A percentile compares a stretch with the other conserved stretches of the same genome.
phyloP scores from a whole-genome alignment of 345 rosid species.

The Sisymbrium altissimum region DNA sequence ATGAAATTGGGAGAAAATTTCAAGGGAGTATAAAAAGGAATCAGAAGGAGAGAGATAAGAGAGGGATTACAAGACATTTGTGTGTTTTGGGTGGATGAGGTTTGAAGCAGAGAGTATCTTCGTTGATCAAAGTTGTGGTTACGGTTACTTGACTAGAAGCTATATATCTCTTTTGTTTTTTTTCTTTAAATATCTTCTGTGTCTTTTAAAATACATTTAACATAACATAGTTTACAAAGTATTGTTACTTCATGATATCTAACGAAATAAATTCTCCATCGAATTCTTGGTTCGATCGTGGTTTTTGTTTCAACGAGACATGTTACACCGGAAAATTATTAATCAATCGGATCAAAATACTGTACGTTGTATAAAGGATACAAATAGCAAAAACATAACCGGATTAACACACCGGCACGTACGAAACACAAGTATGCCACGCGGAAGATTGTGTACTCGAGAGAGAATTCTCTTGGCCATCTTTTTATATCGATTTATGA shows the following conservation, averaged over 20 bases:
- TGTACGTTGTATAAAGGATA: too few species aligned
- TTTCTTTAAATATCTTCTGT: neutral
- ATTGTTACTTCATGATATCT: too few species aligned
- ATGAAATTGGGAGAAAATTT: neutral
- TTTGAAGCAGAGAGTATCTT: slow-evolving; percentile 32
- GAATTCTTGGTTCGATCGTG: too few species aligned
- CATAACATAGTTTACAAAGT: too few species aligned
- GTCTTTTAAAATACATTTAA: neutral
- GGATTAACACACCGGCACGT: too few species aligned
- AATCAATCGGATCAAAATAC: too few species aligned
- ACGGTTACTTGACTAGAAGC: slow-evolving; percentile 18
- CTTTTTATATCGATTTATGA: too few species aligned
- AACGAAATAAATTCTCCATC: too few species aligned
- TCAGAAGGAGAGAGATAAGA: slow-evolving; percentile 32
- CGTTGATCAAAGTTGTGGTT: slow-evolving; percentile 32
- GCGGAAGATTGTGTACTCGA: neutral
- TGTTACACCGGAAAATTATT: too few species aligned
- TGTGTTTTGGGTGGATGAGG: slow-evolving; percentile 36
- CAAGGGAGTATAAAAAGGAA: slow-evolving; percentile 21
- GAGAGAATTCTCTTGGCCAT: neutral
- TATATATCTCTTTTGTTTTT: slow-evolving; percentile 6
- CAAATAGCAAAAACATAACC: neutral
- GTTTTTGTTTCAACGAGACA: too few species aligned
- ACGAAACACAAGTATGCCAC: neutral
- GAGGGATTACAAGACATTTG: slow-evolving; percentile 23